Evolutionary conservation across 257 asterid species (phyloP).

Genomic region (Echites panduratus): DNA sequence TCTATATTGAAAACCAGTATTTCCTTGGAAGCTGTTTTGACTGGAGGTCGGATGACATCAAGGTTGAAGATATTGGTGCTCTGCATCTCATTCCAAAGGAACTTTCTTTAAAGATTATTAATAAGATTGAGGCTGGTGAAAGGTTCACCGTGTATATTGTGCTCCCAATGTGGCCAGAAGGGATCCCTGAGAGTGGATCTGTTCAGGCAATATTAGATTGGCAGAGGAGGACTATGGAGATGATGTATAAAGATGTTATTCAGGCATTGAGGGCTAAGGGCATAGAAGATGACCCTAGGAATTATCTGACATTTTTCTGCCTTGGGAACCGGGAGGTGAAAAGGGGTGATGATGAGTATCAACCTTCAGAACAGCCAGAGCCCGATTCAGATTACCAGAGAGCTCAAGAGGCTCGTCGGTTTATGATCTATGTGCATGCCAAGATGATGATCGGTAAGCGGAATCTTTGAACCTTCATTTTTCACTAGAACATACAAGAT

Average conservation of each 20-base stretch:
- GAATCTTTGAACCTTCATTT: neutral
- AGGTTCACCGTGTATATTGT: conserved; percentile 63
- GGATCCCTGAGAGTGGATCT: conserved; percentile 80
- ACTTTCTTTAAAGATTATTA: conserved; percentile 67
- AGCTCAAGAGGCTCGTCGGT: conserved; percentile 84
- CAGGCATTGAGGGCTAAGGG: conserved; percentile 60
- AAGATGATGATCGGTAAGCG: conserved; percentile 82
- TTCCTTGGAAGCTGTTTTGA: conserved; percentile 70
- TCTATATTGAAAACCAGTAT: conserved; percentile 79
- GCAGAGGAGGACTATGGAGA: conserved; percentile 77
- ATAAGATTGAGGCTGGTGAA: conserved; percentile 79
- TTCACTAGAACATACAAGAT: neutral
- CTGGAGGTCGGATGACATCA: conserved; percentile 54
- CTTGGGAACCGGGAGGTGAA: conserved; percentile 74
- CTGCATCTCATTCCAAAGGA: conserved; percentile 71
- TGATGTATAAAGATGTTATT: conserved; percentile 74
- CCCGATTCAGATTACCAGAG: conserved; percentile 52
- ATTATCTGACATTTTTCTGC: conserved; percentile 74
- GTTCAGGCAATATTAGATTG: conserved; percentile 86
- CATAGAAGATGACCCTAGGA: conserved; percentile 64
- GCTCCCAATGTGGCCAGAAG: conserved; percentile 95
- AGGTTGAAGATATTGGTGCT: conserved; percentile 70
- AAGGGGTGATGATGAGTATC: conserved; percentile 58
- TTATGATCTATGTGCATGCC: conserved; percentile 91
- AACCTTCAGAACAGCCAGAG: conserved; percentile 67